Evolutionary conservation across 352 stramenopile species (phyloP), one percentile per base, ranked within the genome.

Genomic region (Saprolegnia parasitica): DNA sequence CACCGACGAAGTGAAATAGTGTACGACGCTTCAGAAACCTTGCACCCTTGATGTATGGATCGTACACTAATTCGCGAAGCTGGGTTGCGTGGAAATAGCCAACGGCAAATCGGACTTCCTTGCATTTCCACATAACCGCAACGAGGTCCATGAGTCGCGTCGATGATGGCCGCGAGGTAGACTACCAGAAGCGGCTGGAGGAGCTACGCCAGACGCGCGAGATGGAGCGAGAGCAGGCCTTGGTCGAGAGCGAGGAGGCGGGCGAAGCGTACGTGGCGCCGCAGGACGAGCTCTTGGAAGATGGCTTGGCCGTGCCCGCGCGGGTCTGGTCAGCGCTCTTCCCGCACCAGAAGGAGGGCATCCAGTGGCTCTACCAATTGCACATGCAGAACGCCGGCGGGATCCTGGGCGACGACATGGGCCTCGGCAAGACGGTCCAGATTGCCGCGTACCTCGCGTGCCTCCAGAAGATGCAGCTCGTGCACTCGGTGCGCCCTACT

Each of bases 391-490:
- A 97, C 68, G 95, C 92, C 20, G 97, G 97, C n/a, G 97, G 97
- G 6, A 98, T 99, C 66, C 70, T 99, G 10, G 94, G 89, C 13
- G 95, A 98, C 73, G 93, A 98, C 55, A 98, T 99, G 95, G 92
- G 91, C 15, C 78, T 98, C 15, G 96, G 96, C n/a, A 99, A 99
- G 81, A 99, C 96, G 3, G 87, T 98, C 11, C 95, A 98, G 71
- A 81, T 95, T 10, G 73, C 67, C 21, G 55, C 52, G 5, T 70
- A 61, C 37, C 23, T 70, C 18, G 42, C 63, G 21, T 61, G 63
- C 18, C 23, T 70, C 16, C 46, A 29, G 21, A 13, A 18, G 26
- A 70, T 70, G 63, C 46, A 62, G 10, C 21, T 70, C n/a, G 11
- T 70, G 15, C 37, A 50, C 16, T 42, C 63, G 46, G 63, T 70